Conservation (phyloP, 2,329 filamentous ascomycete genomes). For the Penicillium sp. region DNA sequence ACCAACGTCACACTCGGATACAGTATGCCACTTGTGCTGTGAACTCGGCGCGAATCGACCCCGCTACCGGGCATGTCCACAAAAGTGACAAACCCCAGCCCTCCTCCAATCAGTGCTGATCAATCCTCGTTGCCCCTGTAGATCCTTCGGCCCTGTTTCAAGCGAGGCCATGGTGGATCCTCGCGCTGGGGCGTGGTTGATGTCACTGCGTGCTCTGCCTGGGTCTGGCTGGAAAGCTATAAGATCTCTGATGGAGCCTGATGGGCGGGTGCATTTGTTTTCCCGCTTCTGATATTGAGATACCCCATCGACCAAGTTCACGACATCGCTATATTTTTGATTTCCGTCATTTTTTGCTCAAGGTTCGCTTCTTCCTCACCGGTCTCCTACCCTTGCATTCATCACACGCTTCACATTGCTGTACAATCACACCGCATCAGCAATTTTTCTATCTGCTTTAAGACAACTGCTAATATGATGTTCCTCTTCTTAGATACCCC, state of each 20-base stretch:
- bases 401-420: neutral
- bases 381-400: constrained; percentile 1
- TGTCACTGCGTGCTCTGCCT: constrained; percentile 1
- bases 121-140: constrained; percentile 6
- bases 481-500: constrained; percentile 1
- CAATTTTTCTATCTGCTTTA: neutral
- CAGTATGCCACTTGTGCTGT: neutral
- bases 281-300: neutral
- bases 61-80: neutral
- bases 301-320: neutral
- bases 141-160: constrained; percentile 8
- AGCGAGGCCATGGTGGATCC: neutral
- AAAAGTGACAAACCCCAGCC: neutral
- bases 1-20: neutral
- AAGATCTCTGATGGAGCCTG: constrained; percentile 3
- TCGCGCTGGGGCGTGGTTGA: neutral
- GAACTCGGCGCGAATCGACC: neutral
- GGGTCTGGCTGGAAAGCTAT: constrained; percentile 1
- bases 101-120: constrained; percentile 3
- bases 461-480: constrained; percentile 1
- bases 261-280: neutral
- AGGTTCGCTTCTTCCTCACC: neutral
- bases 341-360: neutral
- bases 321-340: neutral
- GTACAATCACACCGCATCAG: neutral